Evolutionary conservation across 495 filamentous ascomycete species (phyloP), one percentile per base, ranked within the genome.

Genomic region (Xylaria scruposa): DNA sequence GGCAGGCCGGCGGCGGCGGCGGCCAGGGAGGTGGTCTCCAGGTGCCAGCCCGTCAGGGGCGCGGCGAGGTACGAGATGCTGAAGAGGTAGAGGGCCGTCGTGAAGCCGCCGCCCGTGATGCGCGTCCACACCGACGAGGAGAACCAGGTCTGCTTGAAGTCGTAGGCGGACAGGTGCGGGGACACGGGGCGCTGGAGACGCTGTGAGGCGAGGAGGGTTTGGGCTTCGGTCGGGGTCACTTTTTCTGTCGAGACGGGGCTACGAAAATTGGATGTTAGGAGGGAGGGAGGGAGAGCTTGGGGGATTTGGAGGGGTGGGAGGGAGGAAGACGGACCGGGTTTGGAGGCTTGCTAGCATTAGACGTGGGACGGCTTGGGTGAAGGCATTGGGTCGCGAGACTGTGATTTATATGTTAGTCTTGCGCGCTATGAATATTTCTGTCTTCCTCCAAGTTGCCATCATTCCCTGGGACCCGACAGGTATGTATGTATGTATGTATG

Each of bases 131-230:
- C 83, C 68, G 90, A 93, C 54, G 85, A 82, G 66, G 79, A 78
- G 79, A 91, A 90, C 92, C 92, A 97, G 67, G 94, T 95, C 78
- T 98, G 91, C 83, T 93, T 91, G 72, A 92, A 91, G 74, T 89
- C 86, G 89, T 98, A 99, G 88, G 97, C 95, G 71, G 82, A 77
- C 66, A 99, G 90, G 80, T 99, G 95, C 54, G 96, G 96, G 47
- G 94, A 86, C 71, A 97, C 87, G 75, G 96, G 96, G 60, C 96
- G 97, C 76, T 85, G 78, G 70, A 91, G 90, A 75, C 96, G 96
- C 83, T 99, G 96, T 73, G 89, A 83, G 73, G 87, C 89, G 80
- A 98, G 94, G 84, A 98, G 90, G 73, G 89, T 77, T 80, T 87
- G 81, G 67, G 84, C 88, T 74, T 93, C 91, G 72, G 82, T 76